phyloP scores from a whole-genome alignment of 225 moss, liverwort and hornwort genomes.

The Pseudoscleropodium purum region DNA sequence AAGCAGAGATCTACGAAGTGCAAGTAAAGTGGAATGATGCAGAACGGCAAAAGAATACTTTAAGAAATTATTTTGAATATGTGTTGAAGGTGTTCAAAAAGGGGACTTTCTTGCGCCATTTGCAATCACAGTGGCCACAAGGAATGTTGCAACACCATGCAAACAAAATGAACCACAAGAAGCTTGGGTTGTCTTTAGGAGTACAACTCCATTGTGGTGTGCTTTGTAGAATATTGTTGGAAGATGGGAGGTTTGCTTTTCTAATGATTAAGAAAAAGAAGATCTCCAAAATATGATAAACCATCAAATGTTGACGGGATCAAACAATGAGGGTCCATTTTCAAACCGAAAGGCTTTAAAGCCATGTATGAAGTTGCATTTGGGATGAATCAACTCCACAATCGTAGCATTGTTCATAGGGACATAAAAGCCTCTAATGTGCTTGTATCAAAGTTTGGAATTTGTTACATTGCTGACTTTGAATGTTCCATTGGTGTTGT shows the following conservation, averaged over 20 bases:
- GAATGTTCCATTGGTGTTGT: neutral
- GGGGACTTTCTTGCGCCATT: neutral
- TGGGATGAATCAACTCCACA: neutral
- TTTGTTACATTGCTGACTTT: neutral
- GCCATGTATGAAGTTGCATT: neutral
- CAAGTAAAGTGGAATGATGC: neutral
- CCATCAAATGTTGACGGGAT: fast-evolving
- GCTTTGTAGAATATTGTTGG: neutral
- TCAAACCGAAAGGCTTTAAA: fast-evolving
- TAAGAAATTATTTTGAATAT: fast-evolving
- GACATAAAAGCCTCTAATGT: neutral
- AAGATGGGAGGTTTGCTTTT: neutral
- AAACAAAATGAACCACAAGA: fast-evolving
- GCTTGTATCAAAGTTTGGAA: neutral
- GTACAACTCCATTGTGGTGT: fast-evolving
- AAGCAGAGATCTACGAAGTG: neutral
- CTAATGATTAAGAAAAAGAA: neutral
- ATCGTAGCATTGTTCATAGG: neutral
- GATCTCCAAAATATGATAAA: fast-evolving
- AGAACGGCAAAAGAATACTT: fast-evolving
- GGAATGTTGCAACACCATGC: neutral
- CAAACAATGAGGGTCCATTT: neutral
- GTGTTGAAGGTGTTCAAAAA: neutral
- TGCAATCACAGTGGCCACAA: neutral
- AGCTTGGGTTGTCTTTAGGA: fast-evolving